phyloP scores from a whole-genome alignment of 2,329 filamentous ascomycete species.

The Colletotrichum tropicicola region DNA sequence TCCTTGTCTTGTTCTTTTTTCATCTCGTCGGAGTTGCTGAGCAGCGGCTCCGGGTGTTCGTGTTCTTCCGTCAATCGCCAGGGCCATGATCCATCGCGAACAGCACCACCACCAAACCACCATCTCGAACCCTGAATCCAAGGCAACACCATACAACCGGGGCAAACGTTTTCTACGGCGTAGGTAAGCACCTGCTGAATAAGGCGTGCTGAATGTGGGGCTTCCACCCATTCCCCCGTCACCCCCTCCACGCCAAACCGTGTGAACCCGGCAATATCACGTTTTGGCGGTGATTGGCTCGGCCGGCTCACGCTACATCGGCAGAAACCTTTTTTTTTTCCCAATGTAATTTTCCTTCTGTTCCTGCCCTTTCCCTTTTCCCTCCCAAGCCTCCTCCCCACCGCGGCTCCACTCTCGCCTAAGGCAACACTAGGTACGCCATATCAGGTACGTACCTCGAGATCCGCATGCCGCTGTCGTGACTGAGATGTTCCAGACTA shows the following conservation, averaged over 20 bases:
- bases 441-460: conserved; percentile 13
- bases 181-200: conserved; percentile 11
- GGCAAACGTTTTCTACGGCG: not conserved
- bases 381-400: conserved; percentile 18
- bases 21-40: not conserved
- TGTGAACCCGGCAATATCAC: conserved; percentile 12
- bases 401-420: conserved; percentile 14
- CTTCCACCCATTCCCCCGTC: conserved; percentile 9
- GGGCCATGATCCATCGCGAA: not conserved
- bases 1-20: not conserved
- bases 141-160: not conserved
- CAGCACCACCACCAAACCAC: not conserved
- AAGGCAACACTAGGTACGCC: conserved; percentile 14
- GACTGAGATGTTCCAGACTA: conserved; percentile 20
- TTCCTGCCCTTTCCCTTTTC: conserved; percentile 27
- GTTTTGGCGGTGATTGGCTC: conserved; percentile 17
- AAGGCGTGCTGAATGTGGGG: conserved; percentile 23
- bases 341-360: conserved; percentile 8
- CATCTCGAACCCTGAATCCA: not conserved
- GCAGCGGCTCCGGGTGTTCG: not conserved
- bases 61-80: not conserved
- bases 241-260: conserved; percentile 10
- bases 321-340: conserved; percentile 25
- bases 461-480: conserved; percentile 24
- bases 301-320: conserved; percentile 19